These are phyloP conservation scores for Macroventuria anomochaeta DNA, from an alignment of 2,329 filamentous ascomycete species.

Conservation along the genomic window DNA sequence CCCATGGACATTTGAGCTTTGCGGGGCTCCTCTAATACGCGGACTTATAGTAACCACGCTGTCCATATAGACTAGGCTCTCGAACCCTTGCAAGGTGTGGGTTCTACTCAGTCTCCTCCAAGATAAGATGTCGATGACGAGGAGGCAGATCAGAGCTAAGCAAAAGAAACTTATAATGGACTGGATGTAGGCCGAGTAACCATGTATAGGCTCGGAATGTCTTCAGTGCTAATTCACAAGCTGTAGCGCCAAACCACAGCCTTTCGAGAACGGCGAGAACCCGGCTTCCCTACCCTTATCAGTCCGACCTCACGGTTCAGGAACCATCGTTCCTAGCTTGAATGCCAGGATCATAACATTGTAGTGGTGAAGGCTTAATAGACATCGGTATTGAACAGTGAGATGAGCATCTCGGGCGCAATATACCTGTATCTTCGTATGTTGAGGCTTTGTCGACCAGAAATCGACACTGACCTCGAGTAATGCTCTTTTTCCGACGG, in stretches of 20 bases:
- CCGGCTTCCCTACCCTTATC: slow-evolving; percentile 2
- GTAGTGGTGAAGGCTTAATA: background rate
- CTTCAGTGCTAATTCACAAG: background rate
- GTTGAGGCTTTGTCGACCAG: background rate
- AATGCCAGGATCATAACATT: background rate
- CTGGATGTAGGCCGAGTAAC: background rate
- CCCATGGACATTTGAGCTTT: slow-evolving; percentile 10
- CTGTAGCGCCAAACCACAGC: slow-evolving; percentile 3
- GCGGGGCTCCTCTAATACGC: slow-evolving; percentile 13
- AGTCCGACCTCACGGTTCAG: slow-evolving; percentile 8
- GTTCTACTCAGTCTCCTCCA: background rate
- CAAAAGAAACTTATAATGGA: background rate
- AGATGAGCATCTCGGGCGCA: background rate
- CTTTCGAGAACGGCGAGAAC: slow-evolving; percentile 1
- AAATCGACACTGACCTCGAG: background rate
- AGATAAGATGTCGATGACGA: slow-evolving; percentile 9
- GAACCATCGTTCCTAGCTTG: background rate
- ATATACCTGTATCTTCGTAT: background rate
- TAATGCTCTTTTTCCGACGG: background rate
- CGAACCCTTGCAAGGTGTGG: slow-evolving; percentile 3
- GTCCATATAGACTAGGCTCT: background rate
- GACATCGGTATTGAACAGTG: background rate
- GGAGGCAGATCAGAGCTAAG: slow-evolving; percentile 8
- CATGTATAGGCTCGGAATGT: background rate
- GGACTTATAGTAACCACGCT: slow-evolving; percentile 6